phyloP scores from a whole-genome alignment of 345 rosid genomes.

The Linum usitatissimum region DNA sequence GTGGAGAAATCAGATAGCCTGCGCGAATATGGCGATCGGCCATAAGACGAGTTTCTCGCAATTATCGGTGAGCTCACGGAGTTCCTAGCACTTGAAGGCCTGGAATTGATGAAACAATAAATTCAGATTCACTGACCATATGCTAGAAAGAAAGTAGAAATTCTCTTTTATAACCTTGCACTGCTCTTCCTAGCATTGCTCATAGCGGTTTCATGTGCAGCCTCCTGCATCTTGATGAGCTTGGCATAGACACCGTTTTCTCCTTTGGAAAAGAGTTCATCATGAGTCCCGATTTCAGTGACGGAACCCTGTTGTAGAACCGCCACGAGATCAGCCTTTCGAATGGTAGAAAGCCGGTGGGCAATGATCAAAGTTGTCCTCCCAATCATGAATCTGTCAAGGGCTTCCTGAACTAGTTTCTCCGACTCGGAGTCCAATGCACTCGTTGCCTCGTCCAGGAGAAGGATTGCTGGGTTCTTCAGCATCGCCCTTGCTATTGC shows the following conservation, averaged over 20 bases:
- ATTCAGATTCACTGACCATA: background rate
- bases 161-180: slow-evolving; percentile 46
- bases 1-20: slow-evolving; percentile 95
- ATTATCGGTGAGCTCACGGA: slow-evolving; percentile 97
- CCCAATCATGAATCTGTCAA: slow-evolving; percentile 95
- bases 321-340: slow-evolving; percentile 95
- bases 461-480: slow-evolving; percentile 85
- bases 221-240: slow-evolving; percentile 91
- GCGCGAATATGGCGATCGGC: slow-evolving; percentile 91
- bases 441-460: slow-evolving; percentile 92
- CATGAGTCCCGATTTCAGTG: slow-evolving; percentile 83
- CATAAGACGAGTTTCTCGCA: slow-evolving; percentile 86
- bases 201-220: slow-evolving; percentile 89
- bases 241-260: slow-evolving; percentile 86
- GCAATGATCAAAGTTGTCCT: slow-evolving; percentile 96
- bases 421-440: slow-evolving; percentile 95
- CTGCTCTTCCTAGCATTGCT: slow-evolving; percentile 95
- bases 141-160: background rate
- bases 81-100: slow-evolving; percentile 97
- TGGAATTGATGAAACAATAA: slow-evolving; percentile 21
- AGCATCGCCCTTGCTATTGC: slow-evolving; percentile 98
- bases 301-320: slow-evolving; percentile 95
- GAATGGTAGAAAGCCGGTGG: slow-evolving; percentile 90
- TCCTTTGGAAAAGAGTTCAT: slow-evolving; percentile 78
- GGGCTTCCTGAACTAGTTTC: slow-evolving; percentile 93